phyloP scores from a whole-genome alignment of 768 basidiomycete species.

The Boletus edulis region DNA sequence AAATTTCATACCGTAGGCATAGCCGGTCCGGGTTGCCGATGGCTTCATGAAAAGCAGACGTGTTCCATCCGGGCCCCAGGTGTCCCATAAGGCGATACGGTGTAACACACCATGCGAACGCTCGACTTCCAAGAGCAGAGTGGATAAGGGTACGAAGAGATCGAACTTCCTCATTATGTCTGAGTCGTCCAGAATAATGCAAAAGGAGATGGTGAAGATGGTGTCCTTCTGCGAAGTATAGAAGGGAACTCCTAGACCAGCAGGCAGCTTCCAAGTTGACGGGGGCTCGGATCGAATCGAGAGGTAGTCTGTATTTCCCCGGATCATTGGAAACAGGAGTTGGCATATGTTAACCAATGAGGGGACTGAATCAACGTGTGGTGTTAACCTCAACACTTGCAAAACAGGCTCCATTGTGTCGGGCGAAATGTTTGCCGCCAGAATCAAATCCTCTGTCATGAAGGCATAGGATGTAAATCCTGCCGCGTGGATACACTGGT shows the following conservation, averaged over 20 bases:
- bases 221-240: conserved; percentile 26
- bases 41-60: conserved; percentile 29
- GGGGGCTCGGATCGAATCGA: conserved; percentile 34
- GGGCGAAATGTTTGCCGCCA: conserved; percentile 14
- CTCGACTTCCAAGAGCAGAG: conserved; percentile 24
- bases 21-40: conserved; percentile 35
- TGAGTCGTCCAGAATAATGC: conserved; percentile 1
- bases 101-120: conserved; percentile 1
- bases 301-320: conserved; percentile 15
- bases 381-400: conserved; percentile 20
- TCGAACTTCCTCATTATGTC: conserved; percentile 11
- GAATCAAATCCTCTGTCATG: conserved; percentile 30
- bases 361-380: background rate
- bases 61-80: conserved; percentile 32
- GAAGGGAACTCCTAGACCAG: conserved; percentile 18
- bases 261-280: conserved; percentile 23
- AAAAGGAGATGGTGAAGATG: conserved; percentile 32
- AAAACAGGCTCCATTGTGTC: conserved; percentile 8
- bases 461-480: conserved; percentile 34
- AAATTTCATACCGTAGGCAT: conserved; percentile 34
- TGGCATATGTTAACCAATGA: conserved; percentile 21
- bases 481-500: conserved; percentile 19
- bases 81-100: conserved; percentile 22
- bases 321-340: conserved; percentile 25
- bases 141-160: conserved; percentile 32